phyloP scores from a whole-genome alignment of 306 rosid genomes.

The Myrica gale region DNA sequence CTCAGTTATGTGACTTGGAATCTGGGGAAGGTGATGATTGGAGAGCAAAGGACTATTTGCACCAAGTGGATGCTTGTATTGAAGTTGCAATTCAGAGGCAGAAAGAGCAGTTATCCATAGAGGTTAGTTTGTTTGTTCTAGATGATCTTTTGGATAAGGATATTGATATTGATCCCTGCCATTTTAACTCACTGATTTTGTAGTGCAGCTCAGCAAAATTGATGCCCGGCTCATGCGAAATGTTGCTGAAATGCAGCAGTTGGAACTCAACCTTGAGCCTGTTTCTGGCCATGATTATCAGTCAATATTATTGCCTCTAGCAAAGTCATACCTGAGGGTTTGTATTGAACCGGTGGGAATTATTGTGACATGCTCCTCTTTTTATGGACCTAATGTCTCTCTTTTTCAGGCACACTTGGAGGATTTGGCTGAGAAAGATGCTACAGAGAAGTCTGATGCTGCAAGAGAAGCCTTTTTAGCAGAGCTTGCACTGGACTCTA shows the following conservation, averaged over 20 bases:
- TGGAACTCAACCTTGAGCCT: slow-evolving; percentile 78
- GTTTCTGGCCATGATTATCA: slow-evolving; percentile 78
- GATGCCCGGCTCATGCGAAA: slow-evolving; percentile 73
- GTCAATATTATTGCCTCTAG: slow-evolving; percentile 73
- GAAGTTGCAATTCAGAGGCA: slow-evolving; percentile 80
- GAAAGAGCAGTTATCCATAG: slow-evolving; percentile 77
- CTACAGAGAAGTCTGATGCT: slow-evolving; percentile 90
- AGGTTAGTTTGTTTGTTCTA: slow-evolving; percentile 53
- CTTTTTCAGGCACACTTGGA: slow-evolving; percentile 68
- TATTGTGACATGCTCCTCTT: slow-evolving; percentile 12
- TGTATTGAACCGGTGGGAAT: slow-evolving; percentile 42
- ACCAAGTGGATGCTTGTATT: slow-evolving; percentile 71
- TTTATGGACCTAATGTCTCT: slow-evolving; percentile 27
- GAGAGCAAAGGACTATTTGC: slow-evolving; percentile 79
- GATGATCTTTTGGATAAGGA: slow-evolving; percentile 18
- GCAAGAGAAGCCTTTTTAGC: slow-evolving; percentile 94
- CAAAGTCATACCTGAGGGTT: slow-evolving; percentile 85
- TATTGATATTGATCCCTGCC: slow-evolving; percentile 22
- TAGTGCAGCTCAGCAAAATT: slow-evolving; percentile 79
- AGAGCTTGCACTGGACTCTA: slow-evolving; percentile 89
- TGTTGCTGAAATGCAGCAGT: slow-evolving; percentile 78
- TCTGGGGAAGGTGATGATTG: slow-evolving; percentile 82
- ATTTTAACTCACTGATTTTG: slow-evolving; percentile 35
- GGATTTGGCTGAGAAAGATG: slow-evolving; percentile 95
- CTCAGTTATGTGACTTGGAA: slow-evolving; percentile 82